Percentiles rank a stretch among this genome's conserved stretches.
These are phyloP conservation scores for Daldinia decipiens DNA, from an alignment of 495 filamentous ascomycete genomes.

Conservation along the genomic window DNA sequence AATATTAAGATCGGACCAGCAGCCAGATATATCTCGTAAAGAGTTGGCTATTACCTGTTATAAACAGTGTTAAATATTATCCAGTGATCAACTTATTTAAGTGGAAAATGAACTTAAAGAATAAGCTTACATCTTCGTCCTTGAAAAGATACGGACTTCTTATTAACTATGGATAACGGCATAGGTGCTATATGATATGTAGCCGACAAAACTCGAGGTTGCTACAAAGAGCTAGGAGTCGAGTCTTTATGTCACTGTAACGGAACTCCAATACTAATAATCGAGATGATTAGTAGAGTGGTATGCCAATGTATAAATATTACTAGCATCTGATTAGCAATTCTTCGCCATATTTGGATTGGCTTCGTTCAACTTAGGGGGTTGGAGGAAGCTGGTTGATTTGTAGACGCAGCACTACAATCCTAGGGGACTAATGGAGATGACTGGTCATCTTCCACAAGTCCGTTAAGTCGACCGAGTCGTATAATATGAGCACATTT, in stretches of 20 bases:
- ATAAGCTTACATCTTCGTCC: neutral
- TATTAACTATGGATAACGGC: neutral
- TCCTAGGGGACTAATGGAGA: neutral
- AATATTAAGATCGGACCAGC: neutral
- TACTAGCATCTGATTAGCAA: neutral
- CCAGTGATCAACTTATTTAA: neutral
- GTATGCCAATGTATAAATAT: neutral
- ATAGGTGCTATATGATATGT: neutral
- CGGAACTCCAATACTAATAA: neutral
- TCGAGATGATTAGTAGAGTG: neutral
- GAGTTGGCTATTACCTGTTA: neutral
- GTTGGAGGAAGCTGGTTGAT: neutral
- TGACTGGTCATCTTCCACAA: too few species aligned
- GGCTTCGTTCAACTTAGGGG: neutral
- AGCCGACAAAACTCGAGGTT: neutral
- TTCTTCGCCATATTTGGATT: neutral
- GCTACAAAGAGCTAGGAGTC: neutral
- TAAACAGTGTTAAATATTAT: neutral
- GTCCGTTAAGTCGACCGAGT: too few species aligned
- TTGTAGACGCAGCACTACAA: neutral
- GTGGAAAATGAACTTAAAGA: neutral
- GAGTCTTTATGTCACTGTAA: neutral
- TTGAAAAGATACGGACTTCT: neutral
- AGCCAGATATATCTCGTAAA: neutral
- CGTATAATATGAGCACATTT: too few species aligned